A percentile compares a stretch with the other conserved stretches of the same genome.
Evolutionary conservation across 768 basidiomycete species (phyloP).

Genomic region (Suillus variegatus): DNA sequence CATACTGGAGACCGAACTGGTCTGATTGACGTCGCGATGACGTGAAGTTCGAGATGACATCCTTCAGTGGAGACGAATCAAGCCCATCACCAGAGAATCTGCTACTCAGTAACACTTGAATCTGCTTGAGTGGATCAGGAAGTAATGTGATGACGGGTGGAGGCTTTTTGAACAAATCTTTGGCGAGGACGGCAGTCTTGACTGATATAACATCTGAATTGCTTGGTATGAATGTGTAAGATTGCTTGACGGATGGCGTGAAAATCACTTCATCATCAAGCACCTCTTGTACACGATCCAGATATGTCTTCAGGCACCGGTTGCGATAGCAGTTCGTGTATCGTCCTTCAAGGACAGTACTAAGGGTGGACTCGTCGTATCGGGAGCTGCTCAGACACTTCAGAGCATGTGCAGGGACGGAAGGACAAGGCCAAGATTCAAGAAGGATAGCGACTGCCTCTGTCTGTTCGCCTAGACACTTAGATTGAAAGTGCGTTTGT

Average conservation of each 20-base stretch:
- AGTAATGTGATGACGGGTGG: background rate
- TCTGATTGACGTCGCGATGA: background rate
- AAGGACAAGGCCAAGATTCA: constrained; percentile 17
- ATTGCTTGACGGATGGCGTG: background rate
- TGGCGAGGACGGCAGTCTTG: background rate
- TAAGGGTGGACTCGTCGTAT: constrained; percentile 7
- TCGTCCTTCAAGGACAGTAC: background rate
- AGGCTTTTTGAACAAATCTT: constrained; percentile 6
- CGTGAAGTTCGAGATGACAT: background rate
- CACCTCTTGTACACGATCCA: constrained; percentile 15
- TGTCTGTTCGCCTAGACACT: background rate
- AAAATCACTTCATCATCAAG: constrained; percentile 1
- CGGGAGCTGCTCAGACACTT: background rate
- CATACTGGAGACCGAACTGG: constrained; percentile 14
- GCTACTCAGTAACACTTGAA: background rate
- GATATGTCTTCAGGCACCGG: constrained; percentile 12
- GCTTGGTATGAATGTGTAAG: constrained; percentile 2
- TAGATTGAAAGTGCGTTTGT: background rate
- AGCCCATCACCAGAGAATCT: background rate
- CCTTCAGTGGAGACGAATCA: background rate
- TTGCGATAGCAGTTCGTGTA: constrained; percentile 21
- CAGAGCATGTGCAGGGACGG: background rate
- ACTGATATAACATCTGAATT: background rate
- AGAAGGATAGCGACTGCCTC: constrained; percentile 1
- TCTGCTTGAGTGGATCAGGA: background rate